Evolutionary conservation across 345 rosid species (phyloP).

Genomic region (Sisymbrium altissimum): DNA sequence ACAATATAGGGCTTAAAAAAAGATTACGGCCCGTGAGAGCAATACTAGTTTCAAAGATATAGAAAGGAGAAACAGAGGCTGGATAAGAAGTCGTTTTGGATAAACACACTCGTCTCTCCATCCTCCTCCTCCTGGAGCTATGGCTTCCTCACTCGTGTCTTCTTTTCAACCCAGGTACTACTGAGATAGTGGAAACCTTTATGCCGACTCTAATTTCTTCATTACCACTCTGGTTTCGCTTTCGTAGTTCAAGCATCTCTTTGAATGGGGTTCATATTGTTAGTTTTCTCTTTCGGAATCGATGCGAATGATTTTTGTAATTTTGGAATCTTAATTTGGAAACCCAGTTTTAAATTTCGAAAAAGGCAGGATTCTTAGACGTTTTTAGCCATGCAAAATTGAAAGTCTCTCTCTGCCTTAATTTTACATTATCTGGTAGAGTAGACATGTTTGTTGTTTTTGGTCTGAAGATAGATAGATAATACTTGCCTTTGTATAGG

Average conservation of each 20-base stretch:
- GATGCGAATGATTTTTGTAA: no score
- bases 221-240: no score
- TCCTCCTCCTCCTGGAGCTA: conserved; percentile 37
- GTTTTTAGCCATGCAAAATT: not conserved
- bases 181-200: not conserved
- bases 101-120: conserved; percentile 8
- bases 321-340: no score
- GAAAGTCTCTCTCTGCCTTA: not conserved
- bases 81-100: conserved; percentile 26
- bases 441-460: not conserved
- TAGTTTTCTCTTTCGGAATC: not conserved
- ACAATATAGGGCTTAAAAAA: not conserved
- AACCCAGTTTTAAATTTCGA: no score
- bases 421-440: not conserved
- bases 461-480: not conserved
- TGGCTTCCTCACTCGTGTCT: conserved; percentile 66
- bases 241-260: no score
- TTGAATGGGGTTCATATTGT: not conserved
- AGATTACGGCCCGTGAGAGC: not conserved
- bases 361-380: not conserved
- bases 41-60: not conserved
- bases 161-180: conserved; percentile 63
- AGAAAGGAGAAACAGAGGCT: not conserved
- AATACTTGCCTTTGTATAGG: conserved; percentile 31
- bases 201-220: not conserved